These are phyloP conservation scores for Juncus effusus DNA, from an alignment of 176 grass and related monocot species.

Conservation along the genomic window DNA sequence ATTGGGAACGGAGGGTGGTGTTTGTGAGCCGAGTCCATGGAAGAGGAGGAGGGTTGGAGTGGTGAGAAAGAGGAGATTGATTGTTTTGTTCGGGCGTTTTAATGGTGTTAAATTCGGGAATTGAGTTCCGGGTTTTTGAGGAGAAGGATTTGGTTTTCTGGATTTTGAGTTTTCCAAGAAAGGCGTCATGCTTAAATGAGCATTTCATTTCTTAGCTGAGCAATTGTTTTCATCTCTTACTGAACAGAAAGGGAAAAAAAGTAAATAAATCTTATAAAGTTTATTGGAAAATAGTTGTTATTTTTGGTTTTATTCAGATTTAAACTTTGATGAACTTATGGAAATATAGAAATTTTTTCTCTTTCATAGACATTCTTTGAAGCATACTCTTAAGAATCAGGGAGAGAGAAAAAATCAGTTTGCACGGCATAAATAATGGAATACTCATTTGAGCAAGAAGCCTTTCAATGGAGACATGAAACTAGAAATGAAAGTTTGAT, in stretches of 20 bases:
- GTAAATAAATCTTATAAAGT: no score
- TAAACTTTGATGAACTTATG: no score
- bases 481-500: background rate
- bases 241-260: no score
- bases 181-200: conserved; percentile 30
- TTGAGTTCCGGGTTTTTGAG: background rate
- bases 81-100: background rate
- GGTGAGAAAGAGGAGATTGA: background rate
- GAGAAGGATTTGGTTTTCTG: background rate
- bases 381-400: background rate
- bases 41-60: background rate
- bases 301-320: no score
- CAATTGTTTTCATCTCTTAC: background rate
- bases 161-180: background rate
- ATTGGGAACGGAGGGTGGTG: conserved; percentile 1
- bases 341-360: no score
- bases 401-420: conserved; percentile 13
- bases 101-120: background rate
- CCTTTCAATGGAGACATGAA: conserved; percentile 21
- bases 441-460: conserved; percentile 37
- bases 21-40: conserved; percentile 26
- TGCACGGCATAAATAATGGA: conserved; percentile 24
- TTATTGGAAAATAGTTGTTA: no score
- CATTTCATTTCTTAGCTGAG: conserved; percentile 24
- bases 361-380: no score